Percentiles rank a stretch among this genome's conserved stretches.
These are phyloP conservation scores for Tuber umbilicatum DNA, from an alignment of 495 filamentous ascomycete species.

Conservation along the genomic window DNA sequence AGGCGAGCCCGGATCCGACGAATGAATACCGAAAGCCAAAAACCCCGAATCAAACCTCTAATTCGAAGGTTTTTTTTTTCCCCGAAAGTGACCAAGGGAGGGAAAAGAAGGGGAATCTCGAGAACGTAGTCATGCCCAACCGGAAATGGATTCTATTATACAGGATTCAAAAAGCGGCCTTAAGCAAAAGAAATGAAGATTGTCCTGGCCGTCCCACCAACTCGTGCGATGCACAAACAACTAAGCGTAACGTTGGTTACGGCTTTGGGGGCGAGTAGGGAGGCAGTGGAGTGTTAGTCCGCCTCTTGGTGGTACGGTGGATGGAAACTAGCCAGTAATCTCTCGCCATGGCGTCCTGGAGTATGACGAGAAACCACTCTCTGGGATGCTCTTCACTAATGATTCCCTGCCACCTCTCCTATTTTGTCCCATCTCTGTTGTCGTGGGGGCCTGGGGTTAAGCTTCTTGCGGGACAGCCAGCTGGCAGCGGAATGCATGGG, in stretches of 20 bases:
- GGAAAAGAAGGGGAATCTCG: background rate
- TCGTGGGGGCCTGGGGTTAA: conserved; percentile 2
- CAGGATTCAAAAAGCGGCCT: background rate
- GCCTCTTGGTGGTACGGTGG: background rate
- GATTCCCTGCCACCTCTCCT: conserved; percentile 3
- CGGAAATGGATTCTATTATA: background rate
- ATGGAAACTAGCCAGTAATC: background rate
- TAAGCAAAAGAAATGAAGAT: background rate
- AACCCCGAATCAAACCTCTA: background rate
- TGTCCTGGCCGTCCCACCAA: background rate
- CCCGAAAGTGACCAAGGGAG: background rate
- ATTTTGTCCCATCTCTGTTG: background rate
- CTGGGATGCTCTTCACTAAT: conserved; percentile 3
- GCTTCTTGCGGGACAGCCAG: background rate
- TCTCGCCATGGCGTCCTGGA: background rate
- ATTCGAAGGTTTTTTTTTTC: background rate
- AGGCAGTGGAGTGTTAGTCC: background rate
- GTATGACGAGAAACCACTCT: background rate
- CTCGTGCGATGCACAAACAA: background rate
- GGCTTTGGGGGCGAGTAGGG: background rate
- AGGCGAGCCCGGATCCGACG: background rate
- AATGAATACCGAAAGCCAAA: background rate
- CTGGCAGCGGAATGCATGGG: background rate
- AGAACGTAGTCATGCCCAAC: background rate
- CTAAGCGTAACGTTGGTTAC: background rate